phyloP scores from a whole-genome alignment of 176 grass and related monocot species.

The Musa acuminata region DNA sequence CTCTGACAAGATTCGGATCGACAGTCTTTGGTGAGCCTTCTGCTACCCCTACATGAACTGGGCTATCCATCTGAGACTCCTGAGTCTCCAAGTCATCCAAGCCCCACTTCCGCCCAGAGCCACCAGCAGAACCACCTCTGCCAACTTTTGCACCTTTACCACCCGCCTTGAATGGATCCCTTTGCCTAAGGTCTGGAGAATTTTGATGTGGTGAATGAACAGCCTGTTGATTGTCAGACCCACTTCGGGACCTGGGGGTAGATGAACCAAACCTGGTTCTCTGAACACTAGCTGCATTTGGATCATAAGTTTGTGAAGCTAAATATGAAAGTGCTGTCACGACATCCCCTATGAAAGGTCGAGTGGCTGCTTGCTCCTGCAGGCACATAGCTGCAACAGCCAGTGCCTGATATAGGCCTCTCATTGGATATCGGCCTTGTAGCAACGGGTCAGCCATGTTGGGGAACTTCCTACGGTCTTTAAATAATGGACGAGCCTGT shows the following conservation, averaged over 20 bases:
- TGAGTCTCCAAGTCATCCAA: slow-evolving; percentile 43
- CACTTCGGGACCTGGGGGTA: slow-evolving; percentile 45
- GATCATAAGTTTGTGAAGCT: slow-evolving; percentile 87
- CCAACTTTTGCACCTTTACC: slow-evolving; percentile 33
- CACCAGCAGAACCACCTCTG: slow-evolving; percentile 46
- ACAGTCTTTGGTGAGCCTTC: slow-evolving; percentile 22
- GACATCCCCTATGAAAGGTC: slow-evolving; percentile 88
- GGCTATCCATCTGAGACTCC: slow-evolving; percentile 41
- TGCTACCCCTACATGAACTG: slow-evolving; percentile 43
- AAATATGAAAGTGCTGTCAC: slow-evolving; percentile 96
- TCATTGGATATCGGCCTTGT: slow-evolving; percentile 70
- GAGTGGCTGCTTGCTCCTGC: slow-evolving; percentile 89
- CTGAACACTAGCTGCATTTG: slow-evolving; percentile 44
- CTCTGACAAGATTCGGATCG: slow-evolving; percentile 20
- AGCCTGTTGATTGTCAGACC: slow-evolving; percentile 43
- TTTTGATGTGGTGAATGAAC: slow-evolving; percentile 43
- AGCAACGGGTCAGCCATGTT: slow-evolving; percentile 96
- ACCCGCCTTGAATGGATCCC: slow-evolving; percentile 29
- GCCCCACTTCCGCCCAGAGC: slow-evolving; percentile 63
- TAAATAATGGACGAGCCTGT: slow-evolving; percentile 95
- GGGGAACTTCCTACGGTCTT: slow-evolving; percentile 83
- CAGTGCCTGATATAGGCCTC: slow-evolving; percentile 87
- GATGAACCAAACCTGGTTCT: slow-evolving; percentile 51
- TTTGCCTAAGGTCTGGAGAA: slow-evolving; percentile 50
- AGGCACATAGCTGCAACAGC: slow-evolving; percentile 99